Percentiles rank a stretch among this genome's conserved stretches.
phyloP scores from a whole-genome alignment of 805 yeast species.

The Saccharomycopsis fermentans region DNA sequence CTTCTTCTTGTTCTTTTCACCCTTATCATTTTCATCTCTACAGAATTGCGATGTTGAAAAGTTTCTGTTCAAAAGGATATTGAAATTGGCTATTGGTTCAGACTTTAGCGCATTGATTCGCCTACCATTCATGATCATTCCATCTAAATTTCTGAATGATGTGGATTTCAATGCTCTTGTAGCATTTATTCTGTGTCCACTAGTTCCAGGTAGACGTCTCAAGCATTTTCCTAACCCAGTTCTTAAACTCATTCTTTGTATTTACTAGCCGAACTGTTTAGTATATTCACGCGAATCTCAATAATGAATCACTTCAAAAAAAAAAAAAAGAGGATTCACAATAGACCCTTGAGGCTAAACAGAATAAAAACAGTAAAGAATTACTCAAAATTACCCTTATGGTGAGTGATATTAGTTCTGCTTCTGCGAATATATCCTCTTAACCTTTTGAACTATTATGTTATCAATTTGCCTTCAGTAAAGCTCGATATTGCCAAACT shows the following conservation, averaged over 20 bases:
- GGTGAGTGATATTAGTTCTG: too few species aligned
- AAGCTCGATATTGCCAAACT: not conserved
- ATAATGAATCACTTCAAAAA: not conserved
- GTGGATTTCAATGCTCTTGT: not conserved
- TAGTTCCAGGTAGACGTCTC: not conserved
- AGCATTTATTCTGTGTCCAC: not conserved
- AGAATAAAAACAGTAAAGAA: too few species aligned
- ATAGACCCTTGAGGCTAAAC: too few species aligned
- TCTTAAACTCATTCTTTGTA: not conserved
- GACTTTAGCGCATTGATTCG: not conserved
- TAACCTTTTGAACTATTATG: too few species aligned
- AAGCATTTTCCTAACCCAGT: not conserved
- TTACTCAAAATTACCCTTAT: too few species aligned
- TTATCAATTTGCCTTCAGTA: constrained; percentile 1
- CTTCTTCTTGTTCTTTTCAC: constrained; percentile 20
- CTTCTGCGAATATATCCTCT: too few species aligned
- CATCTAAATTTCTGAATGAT: not conserved
- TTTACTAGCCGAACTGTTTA: not conserved
- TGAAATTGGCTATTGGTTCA: not conserved
- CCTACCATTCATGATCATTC: not conserved
- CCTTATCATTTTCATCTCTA: constrained; percentile 17
- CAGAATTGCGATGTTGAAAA: constrained; percentile 5
- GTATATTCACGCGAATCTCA: not conserved
- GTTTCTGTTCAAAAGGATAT: not conserved
- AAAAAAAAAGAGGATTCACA: not conserved